Evolutionary conservation across 2,329 filamentous ascomycete genomes (phyloP).

Genomic region (Ophiostoma novo-ulmi): DNA sequence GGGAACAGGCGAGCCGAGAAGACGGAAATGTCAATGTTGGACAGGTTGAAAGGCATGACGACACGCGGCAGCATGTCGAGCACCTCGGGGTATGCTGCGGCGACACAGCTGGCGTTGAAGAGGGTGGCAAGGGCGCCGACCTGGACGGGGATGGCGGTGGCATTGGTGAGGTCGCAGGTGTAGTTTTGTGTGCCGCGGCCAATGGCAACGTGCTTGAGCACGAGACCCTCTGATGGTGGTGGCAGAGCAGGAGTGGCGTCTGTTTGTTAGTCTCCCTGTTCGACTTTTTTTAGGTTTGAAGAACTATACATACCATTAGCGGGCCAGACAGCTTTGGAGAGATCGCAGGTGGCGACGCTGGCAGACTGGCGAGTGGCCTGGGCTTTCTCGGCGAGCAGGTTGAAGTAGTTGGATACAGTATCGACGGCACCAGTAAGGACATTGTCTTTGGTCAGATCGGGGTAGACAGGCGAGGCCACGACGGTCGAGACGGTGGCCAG

Average conservation of each 20-base stretch:
- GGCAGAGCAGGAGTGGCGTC: constrained; percentile 37
- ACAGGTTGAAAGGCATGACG: constrained; percentile 61
- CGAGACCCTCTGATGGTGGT: constrained; percentile 53
- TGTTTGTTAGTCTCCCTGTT: constrained; percentile 34
- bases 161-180: constrained; percentile 64
- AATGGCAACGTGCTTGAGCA: constrained; percentile 71
- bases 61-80: constrained; percentile 60
- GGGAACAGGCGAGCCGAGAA: constrained; percentile 44
- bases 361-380: constrained; percentile 42
- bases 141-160: constrained; percentile 57
- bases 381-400: constrained; percentile 52
- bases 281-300: neutral
- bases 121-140: constrained; percentile 75
- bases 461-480: constrained; percentile 45
- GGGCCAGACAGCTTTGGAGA: constrained; percentile 48
- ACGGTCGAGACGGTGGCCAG: constrained; percentile 44
- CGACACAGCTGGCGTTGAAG: constrained; percentile 81
- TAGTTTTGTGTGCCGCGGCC: constrained; percentile 93
- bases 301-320: constrained; percentile 36
- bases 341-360: constrained; percentile 47
- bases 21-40: constrained; percentile 32
- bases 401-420: constrained; percentile 57
- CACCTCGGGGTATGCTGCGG: constrained; percentile 62
- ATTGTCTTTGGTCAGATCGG: constrained; percentile 40
- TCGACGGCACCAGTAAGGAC: constrained; percentile 40